Percentiles rank a stretch among this genome's conserved stretches.
These are phyloP conservation scores for Penicillium pancosmium DNA, from an alignment of 495 filamentous ascomycete species.

Conservation along the genomic window DNA sequence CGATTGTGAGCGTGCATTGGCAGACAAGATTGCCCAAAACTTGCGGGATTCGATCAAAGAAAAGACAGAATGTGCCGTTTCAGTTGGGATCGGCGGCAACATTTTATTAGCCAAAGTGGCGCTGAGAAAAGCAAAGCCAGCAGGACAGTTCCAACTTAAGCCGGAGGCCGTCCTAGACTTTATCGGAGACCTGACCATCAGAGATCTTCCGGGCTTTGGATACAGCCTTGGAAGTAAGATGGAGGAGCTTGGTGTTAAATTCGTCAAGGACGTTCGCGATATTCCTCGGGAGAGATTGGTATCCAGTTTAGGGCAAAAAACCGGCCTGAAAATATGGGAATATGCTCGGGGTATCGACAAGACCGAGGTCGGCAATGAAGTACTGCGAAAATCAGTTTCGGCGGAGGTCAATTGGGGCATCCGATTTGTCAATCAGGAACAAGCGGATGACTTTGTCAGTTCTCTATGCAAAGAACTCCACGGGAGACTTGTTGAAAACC, in stretches of 20 bases:
- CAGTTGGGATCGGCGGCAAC: conserved; percentile 92
- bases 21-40: conserved; percentile 67
- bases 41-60: conserved; percentile 70
- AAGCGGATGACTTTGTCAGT: conserved; percentile 86
- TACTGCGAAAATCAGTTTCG: conserved; percentile 83
- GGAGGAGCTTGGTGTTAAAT: conserved; percentile 81
- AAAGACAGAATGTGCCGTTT: conserved; percentile 82
- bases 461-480: conserved; percentile 83
- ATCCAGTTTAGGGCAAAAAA: conserved; percentile 81
- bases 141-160: conserved; percentile 85
- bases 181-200: conserved; percentile 72
- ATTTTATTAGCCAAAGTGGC: conserved; percentile 90
- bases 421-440: conserved; percentile 83
- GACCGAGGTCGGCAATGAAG: conserved; percentile 82
- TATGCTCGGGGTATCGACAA: conserved; percentile 88
- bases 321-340: conserved; percentile 87
- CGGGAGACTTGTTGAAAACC: conserved; percentile 75
- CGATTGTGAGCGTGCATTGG: conserved; percentile 80
- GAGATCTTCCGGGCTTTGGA: conserved; percentile 85
- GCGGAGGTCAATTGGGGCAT: conserved; percentile 99
- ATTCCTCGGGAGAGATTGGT: conserved; percentile 73
- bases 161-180: conserved; percentile 77
- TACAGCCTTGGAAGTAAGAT: conserved; percentile 81
- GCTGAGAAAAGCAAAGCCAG: conserved; percentile 89
- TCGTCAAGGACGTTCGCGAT: conserved; percentile 79